Evolutionary conservation across 441 rosid genomes (phyloP).

Genomic region (Jatropha podagrica): DNA sequence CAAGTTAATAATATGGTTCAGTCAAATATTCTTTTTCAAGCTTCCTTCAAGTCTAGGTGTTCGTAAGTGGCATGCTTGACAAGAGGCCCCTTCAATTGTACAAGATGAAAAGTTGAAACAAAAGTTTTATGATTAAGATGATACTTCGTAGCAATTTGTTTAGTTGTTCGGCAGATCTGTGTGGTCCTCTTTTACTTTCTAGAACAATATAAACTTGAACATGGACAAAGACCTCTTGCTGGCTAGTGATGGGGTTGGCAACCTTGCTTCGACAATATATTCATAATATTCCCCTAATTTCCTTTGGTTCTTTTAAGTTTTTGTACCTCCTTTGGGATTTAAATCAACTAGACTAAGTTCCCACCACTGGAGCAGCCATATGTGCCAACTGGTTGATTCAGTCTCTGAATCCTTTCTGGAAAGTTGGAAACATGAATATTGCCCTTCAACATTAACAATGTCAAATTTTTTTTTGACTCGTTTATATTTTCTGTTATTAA

Average conservation of each 20-base stretch:
- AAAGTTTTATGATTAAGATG: not conserved
- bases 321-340: not conserved
- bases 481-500: slow-evolving; percentile 3
- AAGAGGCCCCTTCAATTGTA: not conserved
- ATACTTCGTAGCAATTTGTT: not conserved
- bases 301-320: no score
- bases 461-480: not conserved
- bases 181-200: not conserved
- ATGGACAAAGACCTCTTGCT: not conserved
- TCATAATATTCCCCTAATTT: not conserved
- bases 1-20: not conserved
- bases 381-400: not conserved
- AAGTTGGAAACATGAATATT: slow-evolving; percentile 9
- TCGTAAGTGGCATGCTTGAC: not conserved
- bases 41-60: not conserved
- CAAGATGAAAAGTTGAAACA: not conserved
- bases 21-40: not conserved
- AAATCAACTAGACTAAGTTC: not conserved
- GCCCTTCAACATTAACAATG: not conserved
- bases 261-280: not conserved
- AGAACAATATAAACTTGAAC: not conserved
- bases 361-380: not conserved
- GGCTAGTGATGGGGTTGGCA: slow-evolving; percentile 2
- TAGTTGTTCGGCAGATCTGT: slow-evolving; percentile 6
- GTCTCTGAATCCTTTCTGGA: not conserved